phyloP scores from a whole-genome alignment of 23 red algal genomes.

The Gracilariopsis chorda region DNA sequence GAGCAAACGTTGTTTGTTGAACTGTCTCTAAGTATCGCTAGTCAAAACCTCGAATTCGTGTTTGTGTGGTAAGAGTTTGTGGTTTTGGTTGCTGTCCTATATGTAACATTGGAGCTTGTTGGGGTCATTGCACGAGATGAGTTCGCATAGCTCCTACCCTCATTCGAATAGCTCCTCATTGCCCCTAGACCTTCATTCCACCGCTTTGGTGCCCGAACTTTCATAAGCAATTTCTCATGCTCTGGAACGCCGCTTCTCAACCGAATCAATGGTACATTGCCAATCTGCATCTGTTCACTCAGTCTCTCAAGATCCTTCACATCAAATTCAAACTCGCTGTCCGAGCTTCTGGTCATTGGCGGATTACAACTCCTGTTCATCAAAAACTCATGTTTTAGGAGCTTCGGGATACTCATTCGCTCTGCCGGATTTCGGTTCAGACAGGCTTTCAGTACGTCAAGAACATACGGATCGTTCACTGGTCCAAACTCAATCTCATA shows the following conservation, averaged over 20 bases:
- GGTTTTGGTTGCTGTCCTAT: not conserved
- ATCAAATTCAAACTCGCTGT: not conserved
- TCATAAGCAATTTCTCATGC: not conserved
- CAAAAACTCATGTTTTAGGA: conserved; percentile 36
- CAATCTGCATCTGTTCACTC: not conserved
- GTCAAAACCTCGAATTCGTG: conserved; percentile 2
- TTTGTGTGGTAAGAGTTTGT: not conserved
- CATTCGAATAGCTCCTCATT: not conserved
- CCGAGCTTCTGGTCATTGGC: no score
- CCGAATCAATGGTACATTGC: not conserved
- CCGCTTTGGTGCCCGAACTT: not conserved
- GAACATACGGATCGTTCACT: not conserved
- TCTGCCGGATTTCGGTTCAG: conserved; percentile 11
- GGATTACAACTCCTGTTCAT: not conserved
- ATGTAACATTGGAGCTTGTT: not conserved
- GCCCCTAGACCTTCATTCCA: not conserved
- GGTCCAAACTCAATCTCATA: conserved; percentile 28
- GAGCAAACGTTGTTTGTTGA: no score
- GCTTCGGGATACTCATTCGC: conserved; percentile 74
- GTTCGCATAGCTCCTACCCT: not conserved
- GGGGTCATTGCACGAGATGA: not conserved
- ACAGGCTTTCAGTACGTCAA: not conserved
- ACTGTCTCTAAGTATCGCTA: no score
- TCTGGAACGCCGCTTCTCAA: not conserved
- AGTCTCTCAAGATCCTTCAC: not conserved